phyloP scores from a whole-genome alignment of 805 yeast species.

The Schwanniomyces polymorphus region DNA sequence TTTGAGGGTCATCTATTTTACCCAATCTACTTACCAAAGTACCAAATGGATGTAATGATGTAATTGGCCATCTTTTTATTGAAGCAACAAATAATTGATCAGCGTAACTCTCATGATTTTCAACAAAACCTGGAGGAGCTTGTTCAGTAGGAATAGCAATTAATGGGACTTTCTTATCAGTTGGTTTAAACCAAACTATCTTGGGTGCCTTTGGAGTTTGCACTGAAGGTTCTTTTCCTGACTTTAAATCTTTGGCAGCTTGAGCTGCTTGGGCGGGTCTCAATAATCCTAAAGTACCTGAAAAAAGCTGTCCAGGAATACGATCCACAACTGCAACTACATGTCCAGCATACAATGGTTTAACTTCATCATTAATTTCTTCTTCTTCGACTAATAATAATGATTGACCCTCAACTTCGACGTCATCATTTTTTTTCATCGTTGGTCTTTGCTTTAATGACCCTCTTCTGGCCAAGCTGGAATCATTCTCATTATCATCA shows the following conservation, averaged over 20 bases:
- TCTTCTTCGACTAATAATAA: slow-evolving; percentile 90
- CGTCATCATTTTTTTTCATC: slow-evolving; percentile 96
- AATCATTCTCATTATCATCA: slow-evolving; percentile 31
- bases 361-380: slow-evolving; percentile 87
- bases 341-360: slow-evolving; percentile 96
- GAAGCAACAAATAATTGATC: slow-evolving; percentile 89
- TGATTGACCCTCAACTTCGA: slow-evolving; percentile 97
- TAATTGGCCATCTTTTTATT: slow-evolving; percentile 98
- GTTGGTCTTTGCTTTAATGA: slow-evolving; percentile 94
- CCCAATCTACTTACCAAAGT: slow-evolving; percentile 88
- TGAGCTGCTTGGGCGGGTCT: slow-evolving; percentile 95
- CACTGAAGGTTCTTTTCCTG: slow-evolving; percentile 46
- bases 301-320: slow-evolving; percentile 93
- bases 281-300: slow-evolving; percentile 89
- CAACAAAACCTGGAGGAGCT: slow-evolving; percentile 94
- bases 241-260: slow-evolving; percentile 59
- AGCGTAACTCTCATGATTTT: slow-evolving; percentile 80
- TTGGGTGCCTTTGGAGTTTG: slow-evolving; percentile 67
- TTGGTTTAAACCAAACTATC: slow-evolving; percentile 98
- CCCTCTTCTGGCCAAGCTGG: slow-evolving; percentile 67
- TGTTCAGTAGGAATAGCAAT: slow-evolving; percentile 99
- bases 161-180: slow-evolving; percentile 95
- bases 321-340: slow-evolving; percentile 98
- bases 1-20: slow-evolving; percentile 67
- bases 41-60: slow-evolving; percentile 97